Base-by-base conservation (phyloP, 768 basidiomycete species). In the Lentinula boryana region DNA sequence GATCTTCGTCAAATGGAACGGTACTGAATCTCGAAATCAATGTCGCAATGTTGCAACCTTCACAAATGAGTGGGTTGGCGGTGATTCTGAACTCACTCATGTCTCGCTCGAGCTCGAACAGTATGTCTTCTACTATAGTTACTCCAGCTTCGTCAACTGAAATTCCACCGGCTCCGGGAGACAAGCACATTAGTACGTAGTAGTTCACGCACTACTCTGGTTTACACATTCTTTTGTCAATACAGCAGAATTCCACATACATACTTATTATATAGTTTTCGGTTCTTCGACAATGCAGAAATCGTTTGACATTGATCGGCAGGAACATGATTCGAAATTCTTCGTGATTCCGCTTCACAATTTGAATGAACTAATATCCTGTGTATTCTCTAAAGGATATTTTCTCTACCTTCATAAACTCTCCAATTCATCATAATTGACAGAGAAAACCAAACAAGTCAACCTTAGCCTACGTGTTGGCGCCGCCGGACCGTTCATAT, bases 11-110 rank as follows among this genome's bases (percentile, higher is more conserved):
- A 6, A 85, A 89, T 66, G 89, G 89, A 12, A 80, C 82, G 18
- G 84, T 87, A 78, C 71, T 91, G 61, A 88, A 80, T 68, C 73
- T 93, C 58, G 91, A 93, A 63, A 88, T 93, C 68, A 91, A 92
- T 62, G 84, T 91, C 32, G 84, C 85, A 15, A 71, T 86, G 18
- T 75, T 93, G 58, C 87, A 90, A 70, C 78, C 84, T 16, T 76
- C 82, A n/a, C 91, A 93, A 67, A 87, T 89, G 84, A 88, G 80
- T 68, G 88, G 89, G 13, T 66, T 91, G 64, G 88, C 88, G 18
- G 74, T 86, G 63, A 75, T 92, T 10, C 71, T 92, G 63, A 91
- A 89, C 70, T 84, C 86, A 2, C 70, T 91, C 63, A 85, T 89
- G 78, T 79, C 83, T 31, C 78, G 81, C 64, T 75, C 69, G 57